Percentiles rank a stretch among this genome's conserved stretches.
Conservation (phyloP, 192 early-diverging fungal genomes). For the Backusella macrospora region DNA sequence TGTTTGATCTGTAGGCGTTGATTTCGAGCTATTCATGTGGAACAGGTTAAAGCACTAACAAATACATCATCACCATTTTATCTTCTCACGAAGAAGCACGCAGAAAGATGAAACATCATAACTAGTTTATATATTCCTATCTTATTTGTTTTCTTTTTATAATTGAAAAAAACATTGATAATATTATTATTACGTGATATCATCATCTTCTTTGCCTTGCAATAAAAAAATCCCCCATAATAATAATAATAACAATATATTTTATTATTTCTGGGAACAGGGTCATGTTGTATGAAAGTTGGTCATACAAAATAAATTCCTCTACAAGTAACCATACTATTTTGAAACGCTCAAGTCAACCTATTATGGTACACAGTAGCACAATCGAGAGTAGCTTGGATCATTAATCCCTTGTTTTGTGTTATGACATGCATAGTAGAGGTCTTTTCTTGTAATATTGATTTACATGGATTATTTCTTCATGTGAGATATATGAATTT, state of each 20-base stretch:
- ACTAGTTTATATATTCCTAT: not conserved
- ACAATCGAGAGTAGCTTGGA: not conserved
- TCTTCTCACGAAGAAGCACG: not conserved
- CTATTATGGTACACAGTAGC: slow-evolving; percentile 4
- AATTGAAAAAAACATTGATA: not conserved
- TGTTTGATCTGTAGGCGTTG: not conserved
- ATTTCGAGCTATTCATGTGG: not conserved
- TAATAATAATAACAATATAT: not conserved
- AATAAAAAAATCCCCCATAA: not conserved
- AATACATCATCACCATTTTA: not conserved
- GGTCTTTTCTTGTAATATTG: not conserved
- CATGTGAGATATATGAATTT: no score
- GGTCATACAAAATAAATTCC: slow-evolving; percentile 10
- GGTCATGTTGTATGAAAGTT: not conserved
- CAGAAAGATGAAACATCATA: not conserved
- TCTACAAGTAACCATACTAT: not conserved
- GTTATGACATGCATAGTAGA: not conserved
- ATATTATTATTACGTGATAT: not conserved
- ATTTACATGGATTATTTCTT: no score
- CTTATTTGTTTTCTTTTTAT: not conserved
- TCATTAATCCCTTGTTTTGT: slow-evolving; percentile 7
- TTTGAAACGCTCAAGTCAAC: slow-evolving; percentile 15
- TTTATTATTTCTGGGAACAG: not conserved
- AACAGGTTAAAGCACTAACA: not conserved
- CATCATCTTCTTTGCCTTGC: not conserved